Evolutionary conservation across 768 basidiomycete genomes (phyloP), one percentile per base, ranked within the genome.

Genomic region (Kwoniella heveanensis): DNA sequence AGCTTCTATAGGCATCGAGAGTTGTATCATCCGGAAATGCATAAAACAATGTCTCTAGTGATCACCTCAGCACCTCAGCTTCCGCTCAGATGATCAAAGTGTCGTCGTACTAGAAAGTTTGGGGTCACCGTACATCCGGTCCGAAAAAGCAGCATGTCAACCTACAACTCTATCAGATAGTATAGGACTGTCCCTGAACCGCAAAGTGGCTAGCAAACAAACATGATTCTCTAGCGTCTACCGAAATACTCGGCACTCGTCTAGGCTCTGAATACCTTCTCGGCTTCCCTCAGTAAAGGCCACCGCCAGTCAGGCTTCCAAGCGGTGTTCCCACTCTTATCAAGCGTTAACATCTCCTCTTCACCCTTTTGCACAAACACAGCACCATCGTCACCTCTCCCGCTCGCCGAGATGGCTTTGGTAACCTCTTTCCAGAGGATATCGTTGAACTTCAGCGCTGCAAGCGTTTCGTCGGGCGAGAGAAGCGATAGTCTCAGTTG

Each of bases 301-400:
- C 87, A 90, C 50, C 80, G 79, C 50, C 65, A 68, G 70, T 90
- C 88, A 26, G 80, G 70, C 39, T 74, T 80, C 88, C 89, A 90
- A 9, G 65, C 77, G 19, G 89, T 85, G 9, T 69, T 77, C 51
- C 81, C 82, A 67, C 88, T 85, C 54, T 83, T 82, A 47, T 80
- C 81, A 65, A 90, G 76, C 0, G 83, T 83, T 47, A 90, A 79
- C 1, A 85, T 78, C 32, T 81, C 78, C 48, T 80, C 80, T 15
- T 83, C 74, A 2, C 80, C 79, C 13, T 78, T 66, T 29, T 78
- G 64, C 1, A 56, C 67, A 71, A 72, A 53, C 2, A 32, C 32
- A 32, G 32, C 32, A 13, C 32, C 32, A 32, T 13, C 32, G 32
- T 32, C 32, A 32, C n/a, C n/a, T n/a, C n/a, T n/a, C n/a, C n/a